Base-by-base conservation (phyloP, 805 yeast genomes). In the Blastobotrys muscicola region DNA sequence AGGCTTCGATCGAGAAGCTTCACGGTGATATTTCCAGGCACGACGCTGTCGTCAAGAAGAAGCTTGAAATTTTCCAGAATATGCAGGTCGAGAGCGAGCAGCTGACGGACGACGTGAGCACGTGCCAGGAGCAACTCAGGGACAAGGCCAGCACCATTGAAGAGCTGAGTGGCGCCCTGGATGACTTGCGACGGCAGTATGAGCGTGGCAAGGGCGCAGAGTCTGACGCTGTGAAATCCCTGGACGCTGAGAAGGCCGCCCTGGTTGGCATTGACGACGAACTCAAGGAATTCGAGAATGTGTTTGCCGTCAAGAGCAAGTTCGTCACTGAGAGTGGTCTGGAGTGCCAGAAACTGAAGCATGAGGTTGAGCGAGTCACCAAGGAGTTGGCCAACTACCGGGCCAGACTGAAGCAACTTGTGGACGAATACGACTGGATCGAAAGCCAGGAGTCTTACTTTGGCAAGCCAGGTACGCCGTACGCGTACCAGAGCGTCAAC, bases 241-340 rank as follows among this genome's bases (percentile, higher is more conserved):
- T 52, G 20, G 77, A 74, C 12, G 71, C 64, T 29, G 84, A 85
- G 59, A 76, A 70, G 52, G 70, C 75, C 8, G 74, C 72, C 45
- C 64, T 82, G 41, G 52, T 78, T 38, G 87, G 87, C 2, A 69
- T 85, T 34, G 80, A 82, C 57, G 92, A 82, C 46, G 96, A 89
- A 59, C 67, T 86, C 34, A 69, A 68, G 23, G 87, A 82, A 45
- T 57, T 50, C 47, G 65, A 58, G 44, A 44, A 47, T 6, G 48
- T 57, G 12, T 33, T 51, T 12, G 47, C 48, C 9, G 43, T 38
- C 33, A 56, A 56, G 51, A 49, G 48, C 37, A 52, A 46, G 41
- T 54, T 53, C 23, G 48, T 52, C 33, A 57, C 56, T 9, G 62
- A 59, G 39, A 35, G 42, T 10, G 54, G 48, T 8, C 43, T 59